These are phyloP conservation scores for Wallacemonas collosoma DNA, from an alignment of 208 protist species.

Conservation along the genomic window DNA sequence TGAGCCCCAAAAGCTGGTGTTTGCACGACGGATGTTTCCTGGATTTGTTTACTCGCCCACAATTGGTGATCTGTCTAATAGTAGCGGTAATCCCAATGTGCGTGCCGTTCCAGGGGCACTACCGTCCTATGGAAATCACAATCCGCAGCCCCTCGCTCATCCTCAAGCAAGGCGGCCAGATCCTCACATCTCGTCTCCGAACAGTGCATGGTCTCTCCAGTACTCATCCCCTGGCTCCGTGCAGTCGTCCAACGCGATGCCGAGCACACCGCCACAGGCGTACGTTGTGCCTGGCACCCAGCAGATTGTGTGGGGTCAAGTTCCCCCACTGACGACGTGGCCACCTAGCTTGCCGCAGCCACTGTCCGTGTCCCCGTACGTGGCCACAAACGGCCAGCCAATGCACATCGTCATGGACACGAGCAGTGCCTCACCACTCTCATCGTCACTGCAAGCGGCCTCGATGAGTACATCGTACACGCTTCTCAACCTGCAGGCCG, in stretches of 20 bases:
- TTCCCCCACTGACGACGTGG: conserved; percentile 3
- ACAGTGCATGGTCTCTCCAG: conserved; percentile 6
- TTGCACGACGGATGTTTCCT: conserved; percentile 1
- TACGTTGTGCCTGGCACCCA: conserved; percentile 14
- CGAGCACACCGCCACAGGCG: conserved; percentile 11
- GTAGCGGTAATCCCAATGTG: background rate
- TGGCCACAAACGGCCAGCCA: conserved; percentile 3
- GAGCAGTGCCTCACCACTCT: conserved; percentile 7
- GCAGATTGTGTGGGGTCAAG: conserved; percentile 10
- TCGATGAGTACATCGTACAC: conserved; percentile 15
- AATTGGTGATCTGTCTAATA: background rate
- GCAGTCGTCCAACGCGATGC: conserved; percentile 10
- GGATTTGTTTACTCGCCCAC: conserved; percentile 4
- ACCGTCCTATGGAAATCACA: background rate
- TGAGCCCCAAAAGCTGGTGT: background rate
- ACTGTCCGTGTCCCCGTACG: conserved; percentile 3
- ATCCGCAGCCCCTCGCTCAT: background rate
- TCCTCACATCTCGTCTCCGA: background rate
- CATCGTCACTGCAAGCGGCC: conserved; percentile 3
- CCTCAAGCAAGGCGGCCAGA: background rate
- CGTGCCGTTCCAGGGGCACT: background rate
- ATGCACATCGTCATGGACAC: conserved; percentile 21
- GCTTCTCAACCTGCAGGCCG: conserved; percentile 12
- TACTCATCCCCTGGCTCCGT: conserved; percentile 11
- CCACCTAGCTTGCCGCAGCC: conserved; percentile 1